phyloP scores from a whole-genome alignment of 768 basidiomycete genomes.

The Lentinula aciculospora region DNA sequence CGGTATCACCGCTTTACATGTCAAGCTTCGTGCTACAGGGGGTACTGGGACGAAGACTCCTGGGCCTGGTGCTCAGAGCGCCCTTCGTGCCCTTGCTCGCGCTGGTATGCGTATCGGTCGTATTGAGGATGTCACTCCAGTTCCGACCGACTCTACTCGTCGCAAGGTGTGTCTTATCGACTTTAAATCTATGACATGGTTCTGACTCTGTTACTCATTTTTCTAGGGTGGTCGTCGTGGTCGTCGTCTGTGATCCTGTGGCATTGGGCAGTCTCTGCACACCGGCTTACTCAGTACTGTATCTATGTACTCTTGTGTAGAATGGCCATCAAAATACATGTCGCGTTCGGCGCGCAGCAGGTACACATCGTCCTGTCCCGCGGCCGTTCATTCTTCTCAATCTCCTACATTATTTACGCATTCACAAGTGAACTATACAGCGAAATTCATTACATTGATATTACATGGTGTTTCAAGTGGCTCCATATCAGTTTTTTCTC shows the following conservation, averaged over 20 bases:
- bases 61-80: constrained; percentile 98
- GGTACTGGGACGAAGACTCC: constrained; percentile 99
- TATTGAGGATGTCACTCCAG: constrained; percentile 97
- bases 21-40: constrained; percentile 97
- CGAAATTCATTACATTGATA: too few relatives aligned
- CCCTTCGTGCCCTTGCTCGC: constrained; percentile 96
- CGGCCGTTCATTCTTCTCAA: constrained; percentile 48
- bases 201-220: background rate
- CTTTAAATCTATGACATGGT: background rate
- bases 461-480: too few relatives aligned
- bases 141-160: constrained; percentile 95
- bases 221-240: constrained; percentile 93
- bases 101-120: constrained; percentile 97
- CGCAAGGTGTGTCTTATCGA: constrained; percentile 65
- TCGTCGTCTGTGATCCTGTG: constrained; percentile 75
- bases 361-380: constrained; percentile 62
- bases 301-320: constrained; percentile 1
- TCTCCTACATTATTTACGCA: too few relatives aligned
- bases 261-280: background rate
- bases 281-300: background rate
- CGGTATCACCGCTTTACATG: constrained; percentile 95
- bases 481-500: too few relatives aligned
- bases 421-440: too few relatives aligned
- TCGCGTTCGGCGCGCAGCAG: constrained; percentile 79
- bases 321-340: constrained; percentile 14